Percentiles rank a stretch among this genome's conserved stretches.
Evolutionary conservation across 2,329 filamentous ascomycete species (phyloP).

Genomic region (Fonsecaea pedrosoi): DNA sequence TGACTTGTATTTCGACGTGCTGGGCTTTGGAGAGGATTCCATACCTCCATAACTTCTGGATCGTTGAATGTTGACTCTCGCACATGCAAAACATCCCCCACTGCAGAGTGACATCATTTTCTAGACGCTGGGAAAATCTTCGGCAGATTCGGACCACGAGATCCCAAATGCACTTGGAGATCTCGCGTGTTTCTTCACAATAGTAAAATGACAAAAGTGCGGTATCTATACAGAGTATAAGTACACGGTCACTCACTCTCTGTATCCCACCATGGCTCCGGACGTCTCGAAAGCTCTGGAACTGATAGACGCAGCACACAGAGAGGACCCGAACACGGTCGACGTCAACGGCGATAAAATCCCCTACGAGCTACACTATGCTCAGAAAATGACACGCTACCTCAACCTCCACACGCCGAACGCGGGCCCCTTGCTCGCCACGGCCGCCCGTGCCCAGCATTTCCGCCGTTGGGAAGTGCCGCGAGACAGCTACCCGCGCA

Average conservation of each 20-base stretch:
- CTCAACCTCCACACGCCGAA: constrained; percentile 66
- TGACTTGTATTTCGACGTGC: neutral
- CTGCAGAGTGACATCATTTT: constrained; percentile 13
- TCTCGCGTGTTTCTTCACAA: neutral
- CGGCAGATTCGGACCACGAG: neutral
- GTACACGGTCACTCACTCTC: neutral
- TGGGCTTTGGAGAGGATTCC: neutral
- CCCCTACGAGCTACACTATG: constrained; percentile 84
- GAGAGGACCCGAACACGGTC: constrained; percentile 68
- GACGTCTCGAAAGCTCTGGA: constrained; percentile 58
- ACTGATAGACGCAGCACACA: constrained; percentile 76
- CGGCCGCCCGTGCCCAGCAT: constrained; percentile 84
- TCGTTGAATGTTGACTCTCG: neutral
- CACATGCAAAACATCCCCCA: neutral
- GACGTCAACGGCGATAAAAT: constrained; percentile 54
- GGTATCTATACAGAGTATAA: neutral
- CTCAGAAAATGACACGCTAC: constrained; percentile 77
- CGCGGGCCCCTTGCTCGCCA: constrained; percentile 70
- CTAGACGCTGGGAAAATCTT: constrained; percentile 2
- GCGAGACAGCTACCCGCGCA: constrained; percentile 74
- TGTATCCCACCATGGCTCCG: constrained; percentile 33
- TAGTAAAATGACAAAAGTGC: neutral
- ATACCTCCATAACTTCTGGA: neutral
- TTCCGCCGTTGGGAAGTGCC: constrained; percentile 86
- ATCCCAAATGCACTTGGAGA: neutral